phyloP scores from a whole-genome alignment of 768 basidiomycete species.

The Galerina marginata region DNA sequence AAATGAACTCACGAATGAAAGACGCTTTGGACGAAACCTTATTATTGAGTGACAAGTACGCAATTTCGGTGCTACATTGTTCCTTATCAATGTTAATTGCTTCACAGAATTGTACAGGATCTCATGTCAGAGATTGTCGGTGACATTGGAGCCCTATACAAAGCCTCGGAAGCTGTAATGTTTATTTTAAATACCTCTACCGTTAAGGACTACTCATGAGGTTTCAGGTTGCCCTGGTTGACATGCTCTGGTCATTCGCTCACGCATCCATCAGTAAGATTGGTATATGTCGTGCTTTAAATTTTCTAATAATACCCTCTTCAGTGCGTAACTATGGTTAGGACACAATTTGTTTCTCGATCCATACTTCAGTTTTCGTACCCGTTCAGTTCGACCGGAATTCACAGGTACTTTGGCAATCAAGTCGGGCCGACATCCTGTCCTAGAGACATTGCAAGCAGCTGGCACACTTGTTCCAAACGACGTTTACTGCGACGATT shows the following conservation, averaged over 20 bases:
- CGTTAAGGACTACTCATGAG: too few relatives aligned
- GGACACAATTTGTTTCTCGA: too few relatives aligned
- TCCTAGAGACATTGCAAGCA: constrained; percentile 76
- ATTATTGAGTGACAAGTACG: constrained; percentile 79
- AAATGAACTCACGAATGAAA: constrained; percentile 87
- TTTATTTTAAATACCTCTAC: too few relatives aligned
- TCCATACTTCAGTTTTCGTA: too few relatives aligned
- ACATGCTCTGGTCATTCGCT: constrained; percentile 91
- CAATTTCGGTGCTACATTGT: neutral
- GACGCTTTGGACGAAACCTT: constrained; percentile 91
- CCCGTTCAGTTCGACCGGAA: constrained; percentile 77
- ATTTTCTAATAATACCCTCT: neutral
- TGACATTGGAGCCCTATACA: constrained; percentile 83
- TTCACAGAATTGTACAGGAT: constrained; percentile 76
- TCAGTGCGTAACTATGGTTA: constrained; percentile 56
- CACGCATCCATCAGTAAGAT: constrained; percentile 78
- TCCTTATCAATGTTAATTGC: neutral
- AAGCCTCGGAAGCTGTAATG: constrained; percentile 85
- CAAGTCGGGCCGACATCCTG: constrained; percentile 87
- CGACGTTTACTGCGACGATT: constrained; percentile 87
- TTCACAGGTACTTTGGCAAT: constrained; percentile 90
- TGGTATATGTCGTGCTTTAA: neutral
- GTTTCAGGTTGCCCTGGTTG: constrained; percentile 78
- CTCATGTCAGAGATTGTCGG: constrained; percentile 72
- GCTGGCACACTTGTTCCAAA: constrained; percentile 81